Conservation (phyloP, 805 yeast genomes). For the Metschnikowia kunwiensis region DNA sequence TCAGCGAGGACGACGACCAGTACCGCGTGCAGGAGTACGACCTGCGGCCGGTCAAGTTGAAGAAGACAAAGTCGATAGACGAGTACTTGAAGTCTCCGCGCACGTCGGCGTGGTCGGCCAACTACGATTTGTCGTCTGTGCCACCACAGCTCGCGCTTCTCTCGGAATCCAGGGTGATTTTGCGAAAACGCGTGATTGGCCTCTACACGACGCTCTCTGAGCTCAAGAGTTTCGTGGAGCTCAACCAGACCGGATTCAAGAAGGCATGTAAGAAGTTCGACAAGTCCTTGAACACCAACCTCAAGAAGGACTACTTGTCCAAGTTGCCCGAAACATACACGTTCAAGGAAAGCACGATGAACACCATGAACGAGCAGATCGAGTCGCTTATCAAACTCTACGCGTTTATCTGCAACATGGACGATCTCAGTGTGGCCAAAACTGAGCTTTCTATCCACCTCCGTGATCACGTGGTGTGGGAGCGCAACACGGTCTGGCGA, state of each 20-base stretch:
- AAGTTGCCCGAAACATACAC: conserved; percentile 46
- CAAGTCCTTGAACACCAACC: conserved; percentile 43
- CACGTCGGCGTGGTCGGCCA: conserved; percentile 22
- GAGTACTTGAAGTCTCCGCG: conserved; percentile 37
- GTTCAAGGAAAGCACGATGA: conserved; percentile 34
- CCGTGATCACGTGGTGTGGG: conserved; percentile 56
- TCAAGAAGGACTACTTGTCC: conserved; percentile 43
- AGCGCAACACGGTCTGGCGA: conserved; percentile 54
- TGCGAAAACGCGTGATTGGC: conserved; percentile 45
- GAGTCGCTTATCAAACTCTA: conserved; percentile 32
- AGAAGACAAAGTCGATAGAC: conserved; percentile 30
- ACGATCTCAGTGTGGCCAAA: conserved; percentile 43
- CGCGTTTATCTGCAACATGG: conserved; percentile 34
- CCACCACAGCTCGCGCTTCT: conserved; percentile 20
- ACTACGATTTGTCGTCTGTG: conserved; percentile 9
- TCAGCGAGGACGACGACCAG: conserved; percentile 2
- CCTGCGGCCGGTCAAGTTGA: conserved; percentile 6
- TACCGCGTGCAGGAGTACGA: conserved; percentile 6
- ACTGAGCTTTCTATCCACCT: conserved; percentile 55
- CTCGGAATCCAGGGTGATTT: conserved; percentile 48
- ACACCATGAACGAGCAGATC: conserved; percentile 31
- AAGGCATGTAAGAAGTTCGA: conserved; percentile 54
- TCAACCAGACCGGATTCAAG: conserved; percentile 51
- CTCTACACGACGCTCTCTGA: conserved; percentile 46
- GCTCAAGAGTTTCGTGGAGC: conserved; percentile 48